These are phyloP conservation scores for Prunus davidiana DNA, from an alignment of 306 rosid genomes.

Conservation along the genomic window DNA sequence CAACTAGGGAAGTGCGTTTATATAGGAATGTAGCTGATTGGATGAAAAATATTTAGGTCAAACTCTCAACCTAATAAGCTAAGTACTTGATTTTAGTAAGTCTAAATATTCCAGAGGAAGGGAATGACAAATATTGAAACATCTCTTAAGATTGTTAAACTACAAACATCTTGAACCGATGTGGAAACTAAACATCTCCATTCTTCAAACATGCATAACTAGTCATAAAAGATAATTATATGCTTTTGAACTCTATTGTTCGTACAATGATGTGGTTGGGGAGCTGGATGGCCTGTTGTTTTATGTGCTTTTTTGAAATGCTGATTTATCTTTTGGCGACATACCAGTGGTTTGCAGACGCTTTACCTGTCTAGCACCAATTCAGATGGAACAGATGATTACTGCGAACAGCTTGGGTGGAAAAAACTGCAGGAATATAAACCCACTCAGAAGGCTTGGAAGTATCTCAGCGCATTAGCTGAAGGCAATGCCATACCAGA, in stretches of 20 bases:
- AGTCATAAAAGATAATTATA: neutral
- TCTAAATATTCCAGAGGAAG: neutral
- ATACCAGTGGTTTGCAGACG: slow-evolving; percentile 74
- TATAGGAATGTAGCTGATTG: neutral
- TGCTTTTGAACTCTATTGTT: neutral
- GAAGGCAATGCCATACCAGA: slow-evolving; percentile 52
- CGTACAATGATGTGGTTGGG: neutral
- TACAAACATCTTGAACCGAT: neutral
- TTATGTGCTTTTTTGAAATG: neutral
- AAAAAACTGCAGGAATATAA: slow-evolving; percentile 70
- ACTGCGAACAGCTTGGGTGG: slow-evolving; percentile 78
- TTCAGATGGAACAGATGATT: slow-evolving; percentile 65
- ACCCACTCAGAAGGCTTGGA: slow-evolving; percentile 72
- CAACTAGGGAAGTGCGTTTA: neutral
- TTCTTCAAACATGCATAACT: neutral
- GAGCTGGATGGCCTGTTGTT: neutral
- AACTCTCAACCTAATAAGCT: neutral
- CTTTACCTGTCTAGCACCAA: slow-evolving; percentile 75
- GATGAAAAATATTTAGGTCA: neutral
- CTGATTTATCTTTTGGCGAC: slow-evolving; percentile 31
- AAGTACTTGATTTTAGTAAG: neutral
- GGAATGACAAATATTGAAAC: neutral
- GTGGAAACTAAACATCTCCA: neutral
- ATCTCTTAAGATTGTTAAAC: neutral
- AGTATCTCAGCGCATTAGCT: slow-evolving; percentile 61